A percentile compares a stretch with the other conserved stretches of the same genome.
Evolutionary conservation across 75 land plant species (phyloP).

Genomic region (Pinus albicaulis): DNA sequence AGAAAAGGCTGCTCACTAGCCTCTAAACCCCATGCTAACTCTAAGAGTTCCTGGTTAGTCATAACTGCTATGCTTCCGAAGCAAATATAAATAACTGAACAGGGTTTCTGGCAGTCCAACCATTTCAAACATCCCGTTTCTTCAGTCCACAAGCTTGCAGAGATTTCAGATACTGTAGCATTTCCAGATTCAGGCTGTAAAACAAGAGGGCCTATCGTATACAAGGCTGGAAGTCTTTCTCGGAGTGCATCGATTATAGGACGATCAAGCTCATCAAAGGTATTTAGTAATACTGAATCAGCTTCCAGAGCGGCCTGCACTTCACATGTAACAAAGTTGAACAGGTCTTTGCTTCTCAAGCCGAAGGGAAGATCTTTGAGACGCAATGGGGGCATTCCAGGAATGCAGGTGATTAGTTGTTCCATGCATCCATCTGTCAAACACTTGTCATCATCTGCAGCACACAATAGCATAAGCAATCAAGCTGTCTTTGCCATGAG

Average conservation of each 20-base stretch:
- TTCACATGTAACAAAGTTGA: not conserved
- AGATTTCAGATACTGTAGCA: not conserved
- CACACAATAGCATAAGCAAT: too few relatives aligned
- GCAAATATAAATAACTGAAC: constrained; percentile 38
- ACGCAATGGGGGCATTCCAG: constrained; percentile 9
- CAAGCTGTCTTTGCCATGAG: too few relatives aligned
- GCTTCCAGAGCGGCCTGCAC: not conserved
- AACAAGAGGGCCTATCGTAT: constrained; percentile 6
- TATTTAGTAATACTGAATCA: not conserved
- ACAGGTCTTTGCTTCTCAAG: not conserved
- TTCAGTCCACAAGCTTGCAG: constrained; percentile 4
- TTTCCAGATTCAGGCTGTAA: not conserved
- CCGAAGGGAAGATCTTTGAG: constrained; percentile 10
- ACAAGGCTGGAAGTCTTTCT: not conserved
- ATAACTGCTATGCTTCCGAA: constrained; percentile 29
- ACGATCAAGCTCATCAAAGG: constrained; percentile 7
- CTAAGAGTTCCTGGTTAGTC: constrained; percentile 17
- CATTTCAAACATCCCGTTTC: constrained; percentile 25
- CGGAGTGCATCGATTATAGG: not conserved
- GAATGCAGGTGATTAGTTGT: constrained; percentile 7
- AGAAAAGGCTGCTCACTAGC: constrained; percentile 19
- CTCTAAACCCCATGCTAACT: constrained; percentile 30
- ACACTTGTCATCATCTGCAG: too few relatives aligned
- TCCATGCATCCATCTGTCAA: constrained; percentile 1
- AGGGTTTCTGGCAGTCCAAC: constrained; percentile 30